Base-by-base conservation (phyloP, 2,329 filamentous ascomycete species). In the Monilinia laxa region DNA sequence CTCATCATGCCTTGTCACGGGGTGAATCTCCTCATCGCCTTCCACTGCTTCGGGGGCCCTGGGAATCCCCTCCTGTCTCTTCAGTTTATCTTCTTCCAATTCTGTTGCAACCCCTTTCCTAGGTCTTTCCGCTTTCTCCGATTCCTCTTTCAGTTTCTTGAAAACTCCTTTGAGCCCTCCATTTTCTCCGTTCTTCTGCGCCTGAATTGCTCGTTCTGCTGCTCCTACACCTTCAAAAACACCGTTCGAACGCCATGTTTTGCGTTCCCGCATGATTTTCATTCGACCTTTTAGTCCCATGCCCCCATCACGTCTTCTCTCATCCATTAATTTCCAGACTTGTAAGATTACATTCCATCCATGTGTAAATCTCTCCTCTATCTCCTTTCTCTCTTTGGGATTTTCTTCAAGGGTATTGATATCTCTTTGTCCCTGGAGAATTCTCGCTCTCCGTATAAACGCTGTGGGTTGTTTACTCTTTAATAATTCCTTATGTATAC, bases 401-500 rank as follows among this genome's bases (percentile, higher is more conserved):
- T 75, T 71, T 1, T 74, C 71, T 5, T 71, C 65, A 0, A 85
- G 70, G 4, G 68, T 71, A 0, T 73, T 65, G 4, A 79, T 62
- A 57, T 86, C 83, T 4, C 81, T 77, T 68, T 83, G 82, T 1
- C 85, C 87, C 72, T 89, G 85, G 0, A 81, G 76, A 35, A 89
- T 87, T 5, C 86, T 81, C 1, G 85, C 85, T 31, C 82, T 80
- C 0, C 87, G 82, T 18, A 89, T 78, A 65, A 83, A 82, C 28
- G 79, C 79, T 1, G 81, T 79, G 0, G 86, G 85, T 68, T 84
- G 82, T 65, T 81, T 81, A 12, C 79, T 76, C 47, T 86, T 83
- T 68, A 83, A 12, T 1, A 81, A 76, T 73, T 90, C 85, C 70
- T 88, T 88, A 42, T 85, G 81, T 0, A 89, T 74, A 0, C 88